These are phyloP conservation scores for Skeletonema grethae DNA, from an alignment of 108 stramenopile species.

Conservation along the genomic window DNA sequence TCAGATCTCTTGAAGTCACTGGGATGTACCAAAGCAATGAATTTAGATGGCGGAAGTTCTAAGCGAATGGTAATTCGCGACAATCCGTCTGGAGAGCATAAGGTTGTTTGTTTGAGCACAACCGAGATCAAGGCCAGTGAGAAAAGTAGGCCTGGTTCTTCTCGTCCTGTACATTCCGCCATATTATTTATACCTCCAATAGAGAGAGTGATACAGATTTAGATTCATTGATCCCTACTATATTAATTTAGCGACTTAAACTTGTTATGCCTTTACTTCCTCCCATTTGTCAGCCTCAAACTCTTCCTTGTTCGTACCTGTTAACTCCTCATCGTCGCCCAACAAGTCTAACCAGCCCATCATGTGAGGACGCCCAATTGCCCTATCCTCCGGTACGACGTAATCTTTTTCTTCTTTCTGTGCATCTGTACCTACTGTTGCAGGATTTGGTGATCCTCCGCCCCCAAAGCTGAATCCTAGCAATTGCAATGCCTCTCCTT, in stretches of 20 bases:
- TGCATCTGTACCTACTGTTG: conserved; percentile 1
- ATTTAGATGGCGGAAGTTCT: conserved; percentile 42
- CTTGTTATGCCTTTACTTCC: conserved; percentile 15
- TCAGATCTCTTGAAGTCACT: conserved; percentile 33
- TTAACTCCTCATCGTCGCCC: conserved; percentile 51
- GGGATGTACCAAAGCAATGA: conserved; percentile 42
- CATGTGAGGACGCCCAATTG: conserved; percentile 76
- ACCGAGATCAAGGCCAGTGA: conserved; percentile 36
- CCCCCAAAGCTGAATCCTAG: conserved; percentile 51
- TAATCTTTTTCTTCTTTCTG: conserved; percentile 45
- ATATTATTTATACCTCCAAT: conserved; percentile 23
- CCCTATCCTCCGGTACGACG: conserved; percentile 67
- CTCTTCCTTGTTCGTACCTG: conserved; percentile 19
- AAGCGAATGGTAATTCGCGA: conserved; percentile 46
- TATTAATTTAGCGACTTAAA: background rate
- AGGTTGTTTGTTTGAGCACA: conserved; percentile 39
- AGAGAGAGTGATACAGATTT: background rate
- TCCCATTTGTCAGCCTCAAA: conserved; percentile 53
- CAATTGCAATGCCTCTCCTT: conserved; percentile 45
- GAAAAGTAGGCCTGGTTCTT: conserved; percentile 22
- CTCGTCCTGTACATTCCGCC: conserved; percentile 38
- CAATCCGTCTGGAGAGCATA: conserved; percentile 6
- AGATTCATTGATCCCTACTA: background rate
- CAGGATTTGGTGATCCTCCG: conserved; percentile 8
- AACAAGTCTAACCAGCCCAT: conserved; percentile 78